Evolutionary conservation across 768 basidiomycete genomes (phyloP), one percentile per base, ranked within the genome.

Genomic region (Kwoniella heveanensis): DNA sequence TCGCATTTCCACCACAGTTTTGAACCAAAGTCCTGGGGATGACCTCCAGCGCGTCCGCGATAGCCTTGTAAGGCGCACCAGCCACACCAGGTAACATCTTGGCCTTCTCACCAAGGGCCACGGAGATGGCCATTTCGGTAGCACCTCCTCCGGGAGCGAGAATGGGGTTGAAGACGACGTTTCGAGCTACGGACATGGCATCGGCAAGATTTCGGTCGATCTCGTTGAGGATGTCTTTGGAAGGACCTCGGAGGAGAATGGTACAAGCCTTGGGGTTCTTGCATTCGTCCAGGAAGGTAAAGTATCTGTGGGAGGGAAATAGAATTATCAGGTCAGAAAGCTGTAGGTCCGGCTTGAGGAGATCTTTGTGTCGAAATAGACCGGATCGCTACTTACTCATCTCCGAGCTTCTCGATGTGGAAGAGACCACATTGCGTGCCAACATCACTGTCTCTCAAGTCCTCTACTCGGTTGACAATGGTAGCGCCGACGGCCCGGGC

Each of bases 221-320:
- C 82, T 98, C 96, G 80, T 97, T 96, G 53, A 99, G 84, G 72
- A 98, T 92, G 75, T 98, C 96, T 80, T 98, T 99, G 1, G 92
- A 95, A 0, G 96, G 96, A 1, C 96, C 94, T 46, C 95, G 92
- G 15, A 99, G 89, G 51, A 99, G 86, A 81, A 98, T 92, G 12
- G 95, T 97, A 85, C 96, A 98, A 0, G 95, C 96, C 82, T 96
- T 95, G 4, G 96, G 96, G 15, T 85, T 83, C 36, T 82, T 81
- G 83, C 96, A 99, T 76, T 92, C 87, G n/a, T 89, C 90, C 54
- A 98, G 85, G 87, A 97, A 97, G 29, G 94, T 89, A 80, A 97
- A 99, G 83, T 98, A 97, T 80, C 92, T 91, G n/a, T n/a, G n/a
- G n/a, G n/a, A n/a, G n/a, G n/a, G n/a, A n/a, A n/a, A n/a, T n/a